Evolutionary conservation across 257 asterid genomes (phyloP).

Genomic region (Scutellaria barbata): DNA sequence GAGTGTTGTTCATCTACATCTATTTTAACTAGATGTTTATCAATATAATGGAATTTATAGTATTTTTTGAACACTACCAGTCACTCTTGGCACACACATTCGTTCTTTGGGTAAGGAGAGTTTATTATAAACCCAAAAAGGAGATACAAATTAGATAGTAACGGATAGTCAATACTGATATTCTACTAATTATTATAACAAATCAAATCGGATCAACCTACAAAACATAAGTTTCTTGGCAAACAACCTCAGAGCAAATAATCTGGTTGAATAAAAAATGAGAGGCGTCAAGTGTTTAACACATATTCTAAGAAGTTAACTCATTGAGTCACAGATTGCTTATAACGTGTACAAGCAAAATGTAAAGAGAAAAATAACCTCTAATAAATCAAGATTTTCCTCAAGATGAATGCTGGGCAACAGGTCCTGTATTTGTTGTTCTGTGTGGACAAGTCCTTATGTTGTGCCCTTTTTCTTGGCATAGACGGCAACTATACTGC

Average conservation of each 20-base stretch:
- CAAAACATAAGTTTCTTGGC: neutral
- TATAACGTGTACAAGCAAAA: constrained; percentile 15
- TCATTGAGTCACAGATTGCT: constrained; percentile 12
- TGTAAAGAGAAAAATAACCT: constrained; percentile 17
- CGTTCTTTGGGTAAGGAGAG: neutral
- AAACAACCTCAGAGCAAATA: neutral
- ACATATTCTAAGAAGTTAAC: neutral
- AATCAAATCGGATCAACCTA: neutral
- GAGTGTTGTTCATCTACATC: constrained; percentile 4
- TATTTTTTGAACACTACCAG: neutral
- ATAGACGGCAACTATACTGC: constrained; percentile 52
- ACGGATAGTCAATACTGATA: neutral
- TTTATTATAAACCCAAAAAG: neutral
- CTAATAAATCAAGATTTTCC: constrained; percentile 19
- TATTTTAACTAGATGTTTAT: neutral
- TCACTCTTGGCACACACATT: neutral
- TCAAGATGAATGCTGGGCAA: neutral
- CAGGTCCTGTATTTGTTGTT: constrained; percentile 28
- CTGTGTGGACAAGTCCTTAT: constrained; percentile 59
- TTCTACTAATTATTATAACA: constrained; percentile 5
- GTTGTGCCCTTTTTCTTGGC: constrained; percentile 61
- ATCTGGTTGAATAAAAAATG: neutral
- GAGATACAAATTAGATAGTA: neutral
- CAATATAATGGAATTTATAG: constrained; percentile 13
- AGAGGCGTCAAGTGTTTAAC: constrained; percentile 14